Base-by-base conservation (phyloP, 208 protist species). In the Leishmania guyanensis region DNA sequence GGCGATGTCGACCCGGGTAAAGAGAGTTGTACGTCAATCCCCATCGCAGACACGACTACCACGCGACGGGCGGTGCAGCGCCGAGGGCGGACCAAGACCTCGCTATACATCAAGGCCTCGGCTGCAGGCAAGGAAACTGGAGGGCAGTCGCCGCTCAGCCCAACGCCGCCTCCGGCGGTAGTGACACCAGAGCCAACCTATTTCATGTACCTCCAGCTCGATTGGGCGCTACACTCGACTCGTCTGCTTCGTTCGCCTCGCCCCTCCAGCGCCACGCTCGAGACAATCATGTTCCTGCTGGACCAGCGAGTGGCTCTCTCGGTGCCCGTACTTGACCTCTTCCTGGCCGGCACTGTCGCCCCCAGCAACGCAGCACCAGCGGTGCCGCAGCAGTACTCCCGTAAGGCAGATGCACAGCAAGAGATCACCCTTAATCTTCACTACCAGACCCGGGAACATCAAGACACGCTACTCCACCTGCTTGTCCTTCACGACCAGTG, bases 401-500 rank as follows among this genome's bases (percentile, higher is more conserved):
- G 56, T 39, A 10, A 20, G 36, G 65, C 26, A 12, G 60, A 43
- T 33, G 79, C 56, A 20, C 60, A 20, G 26, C 56, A 43, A 20
- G 60, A 81, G 68, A 51, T 82, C 62, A 64, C 74, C 43, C 70
- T 84, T 20, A 78, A 14, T 53, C 78, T 92, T 39, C 77, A 74
- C 79, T 95, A 92, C 74, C 83, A 81, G 26, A 92, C 88, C 20
- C 83, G 77, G 4, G 81, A 81, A 12, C 85, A 97, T 76, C 71
- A 69, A 26, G 93, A 97, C 80, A 89, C 91, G 12, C 82, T 95
- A 17, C 81, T 97, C 43, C 93, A 97, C 78, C 79, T 97, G 26
- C 86, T 97, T 50, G 93, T 97, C 29, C 88, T 95, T 65, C 90
- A 95, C 81, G 84, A 95, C 71, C 93, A 97, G 75, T 87, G 89